These are phyloP conservation scores for Annulohypoxylon stygium DNA, from an alignment of 495 filamentous ascomycete genomes.

Conservation along the genomic window DNA sequence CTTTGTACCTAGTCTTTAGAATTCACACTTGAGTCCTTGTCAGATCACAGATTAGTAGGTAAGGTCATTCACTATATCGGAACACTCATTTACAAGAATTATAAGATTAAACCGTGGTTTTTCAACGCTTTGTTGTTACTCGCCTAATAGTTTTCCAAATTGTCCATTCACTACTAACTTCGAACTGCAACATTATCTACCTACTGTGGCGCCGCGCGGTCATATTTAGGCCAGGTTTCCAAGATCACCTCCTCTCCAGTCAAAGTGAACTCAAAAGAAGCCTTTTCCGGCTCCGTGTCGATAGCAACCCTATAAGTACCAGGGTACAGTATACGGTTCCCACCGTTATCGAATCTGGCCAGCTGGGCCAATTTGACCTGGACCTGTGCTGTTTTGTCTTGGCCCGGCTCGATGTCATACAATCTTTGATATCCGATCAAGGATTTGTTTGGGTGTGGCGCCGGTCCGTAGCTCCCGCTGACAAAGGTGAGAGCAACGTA, in stretches of 20 bases:
- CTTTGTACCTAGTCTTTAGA: too few species aligned
- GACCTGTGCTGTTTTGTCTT: neutral
- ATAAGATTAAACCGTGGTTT: too few species aligned
- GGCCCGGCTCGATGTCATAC: neutral
- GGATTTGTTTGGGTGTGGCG: conserved; percentile 1
- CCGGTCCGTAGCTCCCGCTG: neutral
- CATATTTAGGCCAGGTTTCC: conserved; percentile 13
- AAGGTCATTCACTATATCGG: too few species aligned
- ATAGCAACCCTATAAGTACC: conserved; percentile 5
- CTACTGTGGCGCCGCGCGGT: neutral
- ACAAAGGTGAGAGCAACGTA: conserved; percentile 10
- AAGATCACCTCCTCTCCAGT: conserved; percentile 3
- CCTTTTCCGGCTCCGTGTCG: conserved; percentile 5
- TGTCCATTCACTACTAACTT: too few species aligned
- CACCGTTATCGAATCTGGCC: conserved; percentile 2
- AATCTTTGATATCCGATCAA: neutral
- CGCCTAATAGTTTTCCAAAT: too few species aligned
- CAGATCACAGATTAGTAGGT: too few species aligned
- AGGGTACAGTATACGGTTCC: conserved; percentile 3
- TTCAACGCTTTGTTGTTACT: too few species aligned
- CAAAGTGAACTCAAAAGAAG: conserved; percentile 9
- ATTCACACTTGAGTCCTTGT: too few species aligned
- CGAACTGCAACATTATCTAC: too few species aligned
- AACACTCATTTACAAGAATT: too few species aligned
- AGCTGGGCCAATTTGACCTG: neutral